These are phyloP conservation scores for Helminthosporium solani DNA, from an alignment of 2,329 filamentous ascomycete genomes.

Conservation along the genomic window DNA sequence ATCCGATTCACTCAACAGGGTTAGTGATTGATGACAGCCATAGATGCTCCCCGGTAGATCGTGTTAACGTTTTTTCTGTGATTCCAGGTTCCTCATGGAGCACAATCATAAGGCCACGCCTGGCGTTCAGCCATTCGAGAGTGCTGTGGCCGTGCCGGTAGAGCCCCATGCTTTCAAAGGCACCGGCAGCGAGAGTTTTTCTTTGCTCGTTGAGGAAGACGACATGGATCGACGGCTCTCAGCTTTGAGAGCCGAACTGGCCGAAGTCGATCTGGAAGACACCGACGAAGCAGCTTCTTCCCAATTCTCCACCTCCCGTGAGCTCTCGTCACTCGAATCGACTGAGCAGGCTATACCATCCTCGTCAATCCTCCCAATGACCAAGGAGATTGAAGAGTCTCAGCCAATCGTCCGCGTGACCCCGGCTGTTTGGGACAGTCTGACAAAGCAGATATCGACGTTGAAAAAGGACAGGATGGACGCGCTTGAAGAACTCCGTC, in stretches of 20 bases:
- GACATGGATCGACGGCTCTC: conserved; percentile 1
- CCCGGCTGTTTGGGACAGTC: neutral
- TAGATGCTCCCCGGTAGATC: too few relatives aligned
- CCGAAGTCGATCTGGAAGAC: neutral
- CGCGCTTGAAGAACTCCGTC: neutral
- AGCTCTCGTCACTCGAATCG: neutral
- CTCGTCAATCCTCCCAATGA: neutral
- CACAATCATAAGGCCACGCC: too few relatives aligned
- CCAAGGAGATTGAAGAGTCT: neutral
- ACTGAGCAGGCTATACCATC: neutral
- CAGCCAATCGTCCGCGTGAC: conserved; percentile 1
- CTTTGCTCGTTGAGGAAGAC: neutral
- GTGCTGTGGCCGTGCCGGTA: too few relatives aligned
- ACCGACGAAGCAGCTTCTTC: neutral
- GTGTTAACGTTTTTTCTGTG: too few relatives aligned
- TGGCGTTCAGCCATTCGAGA: too few relatives aligned
- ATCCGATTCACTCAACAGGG: too few relatives aligned
- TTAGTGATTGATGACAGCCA: too few relatives aligned
- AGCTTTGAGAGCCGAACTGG: conserved; percentile 1
- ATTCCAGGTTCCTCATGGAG: too few relatives aligned
- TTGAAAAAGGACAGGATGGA: neutral
- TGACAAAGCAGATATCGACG: neutral
- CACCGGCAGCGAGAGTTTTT: neutral
- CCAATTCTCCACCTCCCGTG: neutral
- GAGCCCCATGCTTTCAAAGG: too few relatives aligned